Evolutionary conservation across 768 basidiomycete genomes (phyloP), one percentile per base, ranked within the genome.

Genomic region (Thelephora ganbajun): DNA sequence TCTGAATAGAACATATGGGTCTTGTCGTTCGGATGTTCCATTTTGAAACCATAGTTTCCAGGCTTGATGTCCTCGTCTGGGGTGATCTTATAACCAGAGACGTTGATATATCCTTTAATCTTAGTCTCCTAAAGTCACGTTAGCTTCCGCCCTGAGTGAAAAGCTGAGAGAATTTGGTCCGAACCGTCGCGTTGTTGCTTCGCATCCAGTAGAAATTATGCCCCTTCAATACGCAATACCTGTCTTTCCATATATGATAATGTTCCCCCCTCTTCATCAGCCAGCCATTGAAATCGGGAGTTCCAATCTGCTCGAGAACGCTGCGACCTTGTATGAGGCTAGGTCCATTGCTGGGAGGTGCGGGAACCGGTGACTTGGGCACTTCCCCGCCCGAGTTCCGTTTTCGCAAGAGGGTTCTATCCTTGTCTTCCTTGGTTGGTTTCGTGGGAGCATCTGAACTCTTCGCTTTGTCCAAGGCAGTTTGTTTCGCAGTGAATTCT

Each of bases 51-150:
- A 64, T 94, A 98, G 56, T 82, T 77, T 12, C 94, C 94, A 19
- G 92, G 89, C 57, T 92, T 80, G 19, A 88, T 69, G 63, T 83
- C 89, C 67, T 92, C 90, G 61, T 98, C 96, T 7, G 88, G 80
- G 35, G 92, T 76, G 47, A 98, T 87, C 58, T 84, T 90, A 69
- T 96, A 94, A 0, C 96, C 94, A 22, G 73, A 64, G 43, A 96
- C 79, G 56, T 96, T 83, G 59, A 98, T 77, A 56, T 93, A 93
- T n/a, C 88, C 94, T 67, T 98, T 98, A 63, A 96, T 86, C 57
- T 86, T 85, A 23, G 82, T 86, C 67, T 97, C 93, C 85, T 93
- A 47, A 51, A 48, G 30, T 45, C 20, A 35, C 33, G 33, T 41
- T 30, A 43, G 14, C 26, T 4, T 9, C 33, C 43, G 6, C 14